Percentiles rank a stretch among this genome's conserved stretches.
Conservation (phyloP, 2,329 filamentous ascomycete species). For the Thielaviopsis euricoi region DNA sequence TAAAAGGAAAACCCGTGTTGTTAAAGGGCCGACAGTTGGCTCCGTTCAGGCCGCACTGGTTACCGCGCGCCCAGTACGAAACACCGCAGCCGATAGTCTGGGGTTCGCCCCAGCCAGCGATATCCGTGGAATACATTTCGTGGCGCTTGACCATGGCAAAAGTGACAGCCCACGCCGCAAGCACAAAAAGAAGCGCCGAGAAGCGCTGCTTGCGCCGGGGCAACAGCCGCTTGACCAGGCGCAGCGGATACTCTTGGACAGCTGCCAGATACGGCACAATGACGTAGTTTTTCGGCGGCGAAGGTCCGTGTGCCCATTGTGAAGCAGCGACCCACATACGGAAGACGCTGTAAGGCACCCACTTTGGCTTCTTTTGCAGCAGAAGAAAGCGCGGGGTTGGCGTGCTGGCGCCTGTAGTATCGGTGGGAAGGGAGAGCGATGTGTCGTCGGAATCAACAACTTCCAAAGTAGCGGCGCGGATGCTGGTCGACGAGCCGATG, state of each 20-base stretch:
- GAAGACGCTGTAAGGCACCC: constrained; percentile 41
- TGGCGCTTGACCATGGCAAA: constrained; percentile 54
- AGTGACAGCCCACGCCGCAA: constrained; percentile 49
- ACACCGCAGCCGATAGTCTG: constrained; percentile 48
- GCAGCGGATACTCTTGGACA: constrained; percentile 51
- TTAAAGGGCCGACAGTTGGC: constrained; percentile 60
- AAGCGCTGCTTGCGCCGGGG: constrained; percentile 42
- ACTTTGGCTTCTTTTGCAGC: constrained; percentile 39
- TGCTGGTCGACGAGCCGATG: not conserved
- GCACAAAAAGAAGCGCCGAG: constrained; percentile 41
- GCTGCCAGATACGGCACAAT: constrained; percentile 47
- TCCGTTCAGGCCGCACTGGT: constrained; percentile 59
- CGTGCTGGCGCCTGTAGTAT: not conserved
- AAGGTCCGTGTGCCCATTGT: constrained; percentile 39
- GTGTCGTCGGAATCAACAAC: constrained; percentile 28
- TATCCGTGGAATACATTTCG: constrained; percentile 40
- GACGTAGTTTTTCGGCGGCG: constrained; percentile 30
- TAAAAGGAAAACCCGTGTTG: constrained; percentile 52
- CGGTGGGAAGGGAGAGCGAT: constrained; percentile 4
- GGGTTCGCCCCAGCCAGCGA: constrained; percentile 51
- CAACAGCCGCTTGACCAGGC: constrained; percentile 44
- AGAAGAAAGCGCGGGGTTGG: constrained; percentile 38
- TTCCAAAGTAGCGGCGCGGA: constrained; percentile 23
- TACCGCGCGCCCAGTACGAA: constrained; percentile 55
- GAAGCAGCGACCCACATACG: constrained; percentile 25